Evolutionary conservation across 345 rosid genomes (phyloP).

Genomic region (Eucalyptus dawsonii): DNA sequence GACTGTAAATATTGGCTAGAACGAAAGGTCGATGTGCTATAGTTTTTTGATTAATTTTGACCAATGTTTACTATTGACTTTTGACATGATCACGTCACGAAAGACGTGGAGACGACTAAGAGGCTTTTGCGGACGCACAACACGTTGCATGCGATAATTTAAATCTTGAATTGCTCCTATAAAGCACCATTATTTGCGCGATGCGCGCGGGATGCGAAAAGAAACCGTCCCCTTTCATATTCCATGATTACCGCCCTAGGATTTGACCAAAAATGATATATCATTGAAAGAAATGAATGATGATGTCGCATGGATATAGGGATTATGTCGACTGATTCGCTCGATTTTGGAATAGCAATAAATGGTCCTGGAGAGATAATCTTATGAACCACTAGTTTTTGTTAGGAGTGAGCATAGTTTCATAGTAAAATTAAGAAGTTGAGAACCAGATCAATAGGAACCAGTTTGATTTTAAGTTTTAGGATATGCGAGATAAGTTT

Average conservation of each 20-base stretch:
- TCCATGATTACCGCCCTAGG: background rate
- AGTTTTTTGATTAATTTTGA: background rate
- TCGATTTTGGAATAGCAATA: background rate
- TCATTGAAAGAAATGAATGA: background rate
- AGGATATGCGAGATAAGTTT: background rate
- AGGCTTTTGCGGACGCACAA: background rate
- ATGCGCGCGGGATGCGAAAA: background rate
- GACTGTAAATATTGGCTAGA: background rate
- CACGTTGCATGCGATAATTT: background rate
- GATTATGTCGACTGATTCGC: background rate
- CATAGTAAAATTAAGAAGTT: too few species aligned
- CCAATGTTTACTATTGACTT: background rate
- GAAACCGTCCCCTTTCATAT: background rate
- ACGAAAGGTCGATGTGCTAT: background rate
- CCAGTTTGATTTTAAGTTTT: background rate
- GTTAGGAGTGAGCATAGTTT: background rate
- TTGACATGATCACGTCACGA: background rate
- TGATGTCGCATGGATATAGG: background rate
- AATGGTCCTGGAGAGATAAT: background rate
- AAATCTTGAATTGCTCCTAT: background rate
- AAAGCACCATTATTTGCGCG: background rate
- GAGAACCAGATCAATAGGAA: too few species aligned
- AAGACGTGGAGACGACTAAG: background rate
- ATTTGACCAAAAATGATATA: background rate
- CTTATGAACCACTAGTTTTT: background rate